Evolutionary conservation across 2,329 filamentous ascomycete species (phyloP).

Genomic region (Alternaria postmessia): DNA sequence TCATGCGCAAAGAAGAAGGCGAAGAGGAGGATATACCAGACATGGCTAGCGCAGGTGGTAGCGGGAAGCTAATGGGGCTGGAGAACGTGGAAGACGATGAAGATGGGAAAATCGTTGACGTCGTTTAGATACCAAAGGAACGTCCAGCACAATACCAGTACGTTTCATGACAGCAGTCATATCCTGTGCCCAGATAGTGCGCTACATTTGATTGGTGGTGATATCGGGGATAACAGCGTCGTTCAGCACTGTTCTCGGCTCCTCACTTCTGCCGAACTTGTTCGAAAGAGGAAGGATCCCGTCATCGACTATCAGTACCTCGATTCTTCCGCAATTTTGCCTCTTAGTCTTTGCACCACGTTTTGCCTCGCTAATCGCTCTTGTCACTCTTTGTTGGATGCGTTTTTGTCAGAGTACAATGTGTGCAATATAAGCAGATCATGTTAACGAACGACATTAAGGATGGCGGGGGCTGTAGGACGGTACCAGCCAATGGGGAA

Average conservation of each 20-base stretch:
- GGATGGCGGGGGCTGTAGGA: not conserved
- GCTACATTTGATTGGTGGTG: conserved; percentile 21
- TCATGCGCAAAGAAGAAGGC: conserved; percentile 80
- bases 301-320: conserved; percentile 19
- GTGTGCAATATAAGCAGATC: not conserved
- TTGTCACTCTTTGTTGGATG: conserved; percentile 1
- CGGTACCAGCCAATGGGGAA: not conserved
- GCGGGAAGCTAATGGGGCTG: conserved; percentile 40
- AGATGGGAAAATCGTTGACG: conserved; percentile 50
- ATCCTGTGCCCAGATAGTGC: not conserved
- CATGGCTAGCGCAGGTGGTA: conserved; percentile 25
- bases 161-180: not conserved
- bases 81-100: conserved; percentile 44
- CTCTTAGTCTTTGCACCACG: not conserved
- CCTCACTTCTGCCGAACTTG: conserved; percentile 13
- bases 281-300: conserved; percentile 11
- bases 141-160: conserved; percentile 5
- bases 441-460: conserved; percentile 4
- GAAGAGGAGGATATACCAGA: conserved; percentile 58
- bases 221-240: conserved; percentile 21
- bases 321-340: not conserved
- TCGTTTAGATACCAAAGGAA: conserved; percentile 21
- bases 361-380: not conserved
- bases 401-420: conserved; percentile 4
- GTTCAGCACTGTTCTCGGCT: conserved; percentile 16